These are phyloP conservation scores for Canavalia gladiata DNA, from an alignment of 306 rosid genomes.

Conservation along the genomic window DNA sequence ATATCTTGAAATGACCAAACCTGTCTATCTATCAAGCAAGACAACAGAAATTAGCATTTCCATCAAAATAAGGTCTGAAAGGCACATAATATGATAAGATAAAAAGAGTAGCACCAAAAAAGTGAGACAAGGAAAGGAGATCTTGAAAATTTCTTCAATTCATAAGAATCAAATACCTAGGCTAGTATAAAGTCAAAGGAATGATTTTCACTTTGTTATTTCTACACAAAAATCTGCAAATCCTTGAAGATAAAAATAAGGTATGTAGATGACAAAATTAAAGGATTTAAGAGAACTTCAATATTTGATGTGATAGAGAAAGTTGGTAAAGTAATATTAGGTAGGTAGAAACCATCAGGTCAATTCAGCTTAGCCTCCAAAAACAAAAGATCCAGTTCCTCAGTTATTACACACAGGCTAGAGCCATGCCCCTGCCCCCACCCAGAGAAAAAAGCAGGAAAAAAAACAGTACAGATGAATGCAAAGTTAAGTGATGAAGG, in stretches of 20 bases:
- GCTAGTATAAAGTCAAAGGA: slow-evolving; percentile 19
- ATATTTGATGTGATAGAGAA: not conserved
- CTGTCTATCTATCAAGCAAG: slow-evolving; percentile 84
- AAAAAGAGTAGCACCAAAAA: not conserved
- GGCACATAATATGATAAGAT: slow-evolving; percentile 21
- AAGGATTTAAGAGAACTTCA: slow-evolving; percentile 14
- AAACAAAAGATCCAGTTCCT: slow-evolving; percentile 16
- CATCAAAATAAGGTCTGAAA: slow-evolving; percentile 39
- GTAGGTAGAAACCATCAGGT: slow-evolving; percentile 18
- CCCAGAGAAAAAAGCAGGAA: not conserved
- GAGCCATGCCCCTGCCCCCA: not conserved
- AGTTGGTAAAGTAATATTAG: slow-evolving; percentile 16
- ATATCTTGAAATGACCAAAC: slow-evolving; percentile 94
- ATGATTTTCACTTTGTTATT: not conserved
- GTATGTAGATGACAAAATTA: slow-evolving; percentile 10
- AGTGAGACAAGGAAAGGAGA: not conserved
- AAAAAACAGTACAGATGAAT: not conserved
- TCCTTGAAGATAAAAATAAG: slow-evolving; percentile 22
- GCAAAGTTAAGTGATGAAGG: slow-evolving; percentile 27
- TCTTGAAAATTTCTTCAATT: not conserved
- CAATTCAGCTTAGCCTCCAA: not conserved
- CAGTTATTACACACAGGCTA: slow-evolving; percentile 7
- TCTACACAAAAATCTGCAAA: slow-evolving; percentile 18
- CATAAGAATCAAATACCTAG: slow-evolving; percentile 18
- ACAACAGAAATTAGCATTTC: slow-evolving; percentile 39